Percentiles rank a stretch among this genome's conserved stretches.
Conservation (phyloP, 176 grass and related monocot species). For the Juncus effusus region DNA sequence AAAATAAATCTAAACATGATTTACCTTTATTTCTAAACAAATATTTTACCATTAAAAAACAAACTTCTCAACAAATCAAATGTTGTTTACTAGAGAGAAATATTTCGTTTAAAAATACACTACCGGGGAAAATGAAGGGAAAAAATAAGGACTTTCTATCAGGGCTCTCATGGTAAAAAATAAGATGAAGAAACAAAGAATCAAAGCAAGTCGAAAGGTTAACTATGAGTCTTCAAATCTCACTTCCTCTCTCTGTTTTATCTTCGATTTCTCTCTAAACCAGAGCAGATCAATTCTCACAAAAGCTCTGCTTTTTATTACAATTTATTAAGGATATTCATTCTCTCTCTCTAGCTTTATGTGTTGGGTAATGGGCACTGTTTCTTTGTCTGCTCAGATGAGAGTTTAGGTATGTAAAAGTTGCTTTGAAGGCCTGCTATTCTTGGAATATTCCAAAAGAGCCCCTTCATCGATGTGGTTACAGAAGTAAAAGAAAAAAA, state of each 20-base stretch:
- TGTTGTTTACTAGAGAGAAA: background rate
- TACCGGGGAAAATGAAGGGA: too few relatives aligned
- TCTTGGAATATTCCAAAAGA: conserved; percentile 28
- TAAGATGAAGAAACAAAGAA: conserved; percentile 28
- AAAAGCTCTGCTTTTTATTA: conserved; percentile 40
- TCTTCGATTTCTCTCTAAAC: background rate
- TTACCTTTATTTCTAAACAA: too few relatives aligned
- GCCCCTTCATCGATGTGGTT: conserved; percentile 21
- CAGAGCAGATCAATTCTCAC: conserved; percentile 18
- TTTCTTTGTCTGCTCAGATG: conserved; percentile 28
- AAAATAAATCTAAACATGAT: too few relatives aligned
- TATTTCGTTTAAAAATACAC: too few relatives aligned
- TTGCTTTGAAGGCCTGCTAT: conserved; percentile 25
- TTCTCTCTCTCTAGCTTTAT: conserved; percentile 18
- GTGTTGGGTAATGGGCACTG: conserved; percentile 25
- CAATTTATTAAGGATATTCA: conserved; percentile 33
- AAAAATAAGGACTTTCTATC: too few relatives aligned
- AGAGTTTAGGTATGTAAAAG: conserved; percentile 19
- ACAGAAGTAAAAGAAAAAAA: conserved; percentile 3
- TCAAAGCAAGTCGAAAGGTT: background rate
- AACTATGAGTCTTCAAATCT: conserved; percentile 15
- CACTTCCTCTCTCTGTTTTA: conserved; percentile 8
- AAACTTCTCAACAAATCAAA: conserved; percentile 9
- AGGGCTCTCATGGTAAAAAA: conserved; percentile 5
- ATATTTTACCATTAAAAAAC: conserved; percentile 1